These are phyloP conservation scores for Thelonectria blattea DNA, from an alignment of 2,329 filamentous ascomycete species.

Conservation along the genomic window DNA sequence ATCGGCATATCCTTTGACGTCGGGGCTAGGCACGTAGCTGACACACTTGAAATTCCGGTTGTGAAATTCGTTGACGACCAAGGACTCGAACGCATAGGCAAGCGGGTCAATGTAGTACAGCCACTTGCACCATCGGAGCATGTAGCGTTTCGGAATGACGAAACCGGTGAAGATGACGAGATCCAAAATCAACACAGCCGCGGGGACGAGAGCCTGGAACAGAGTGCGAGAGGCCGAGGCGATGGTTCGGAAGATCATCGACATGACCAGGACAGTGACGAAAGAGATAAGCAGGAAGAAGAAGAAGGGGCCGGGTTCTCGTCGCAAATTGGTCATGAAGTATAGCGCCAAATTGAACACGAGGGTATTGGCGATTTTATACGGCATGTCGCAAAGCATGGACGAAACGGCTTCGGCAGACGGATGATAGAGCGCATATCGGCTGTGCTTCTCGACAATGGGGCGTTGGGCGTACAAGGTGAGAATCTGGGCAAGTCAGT, in stretches of 20 bases:
- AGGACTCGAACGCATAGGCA: slow-evolving; percentile 78
- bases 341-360: slow-evolving; percentile 82
- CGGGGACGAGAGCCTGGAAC: slow-evolving; percentile 40
- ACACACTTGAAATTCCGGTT: slow-evolving; percentile 63
- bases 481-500: slow-evolving; percentile 62
- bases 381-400: slow-evolving; percentile 85
- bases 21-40: slow-evolving; percentile 49
- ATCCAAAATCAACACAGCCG: slow-evolving; percentile 38
- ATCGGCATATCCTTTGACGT: slow-evolving; percentile 38
- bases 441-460: slow-evolving; percentile 88
- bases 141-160: slow-evolving; percentile 68
- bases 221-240: slow-evolving; percentile 37
- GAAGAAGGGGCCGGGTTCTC: slow-evolving; percentile 80
- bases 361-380: slow-evolving; percentile 74
- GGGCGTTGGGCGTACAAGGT: slow-evolving; percentile 87
- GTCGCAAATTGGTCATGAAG: slow-evolving; percentile 83
- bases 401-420: slow-evolving; percentile 87
- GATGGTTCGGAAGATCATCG: slow-evolving; percentile 62
- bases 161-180: slow-evolving; percentile 75
- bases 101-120: slow-evolving; percentile 82
- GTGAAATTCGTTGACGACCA: slow-evolving; percentile 86
- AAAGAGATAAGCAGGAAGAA: slow-evolving; percentile 83
- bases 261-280: slow-evolving; percentile 72
- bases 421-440: slow-evolving; percentile 89
- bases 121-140: slow-evolving; percentile 83